Conservation (phyloP, 1,139 yeast species). For the Geotrichum histeridarum region DNA sequence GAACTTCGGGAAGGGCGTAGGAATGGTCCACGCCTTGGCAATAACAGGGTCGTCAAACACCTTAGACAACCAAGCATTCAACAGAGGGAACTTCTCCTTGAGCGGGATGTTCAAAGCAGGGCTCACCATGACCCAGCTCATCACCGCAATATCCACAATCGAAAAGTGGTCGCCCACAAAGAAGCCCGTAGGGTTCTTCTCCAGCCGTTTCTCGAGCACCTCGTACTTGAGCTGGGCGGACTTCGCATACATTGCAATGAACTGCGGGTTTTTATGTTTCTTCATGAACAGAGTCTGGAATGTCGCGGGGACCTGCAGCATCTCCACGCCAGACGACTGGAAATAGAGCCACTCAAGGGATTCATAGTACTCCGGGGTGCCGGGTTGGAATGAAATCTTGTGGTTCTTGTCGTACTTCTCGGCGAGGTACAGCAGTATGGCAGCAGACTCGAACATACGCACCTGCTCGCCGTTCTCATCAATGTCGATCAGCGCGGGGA, state of each 20-base stretch:
- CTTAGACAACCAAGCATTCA: constrained; percentile 44
- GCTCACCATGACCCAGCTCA: constrained; percentile 36
- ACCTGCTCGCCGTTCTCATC: constrained; percentile 29
- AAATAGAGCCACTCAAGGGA: constrained; percentile 49
- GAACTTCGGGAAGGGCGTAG: not conserved
- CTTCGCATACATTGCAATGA: no score
- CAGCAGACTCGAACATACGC: constrained; percentile 48
- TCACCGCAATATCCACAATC: constrained; percentile 49
- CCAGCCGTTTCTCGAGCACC: no score
- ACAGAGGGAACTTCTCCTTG: constrained; percentile 41
- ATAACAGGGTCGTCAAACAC: constrained; percentile 35
- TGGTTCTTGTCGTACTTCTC: constrained; percentile 53
- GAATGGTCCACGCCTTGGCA: not conserved
- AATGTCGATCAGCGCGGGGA: constrained; percentile 52
- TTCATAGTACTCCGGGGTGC: constrained; percentile 47
- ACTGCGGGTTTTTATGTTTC: no score
- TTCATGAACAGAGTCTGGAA: no score
- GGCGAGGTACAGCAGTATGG: constrained; percentile 51
- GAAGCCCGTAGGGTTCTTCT: constrained; percentile 27
- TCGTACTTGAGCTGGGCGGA: no score
- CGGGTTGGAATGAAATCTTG: constrained; percentile 45
- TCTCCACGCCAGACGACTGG: constrained; percentile 49
- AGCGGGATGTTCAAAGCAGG: constrained; percentile 37
- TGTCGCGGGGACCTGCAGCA: no score
- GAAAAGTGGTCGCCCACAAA: constrained; percentile 55